Evolutionary conservation across 108 stramenopile genomes (phyloP).

Genomic region (Cyclostephanos invisitatus): DNA sequence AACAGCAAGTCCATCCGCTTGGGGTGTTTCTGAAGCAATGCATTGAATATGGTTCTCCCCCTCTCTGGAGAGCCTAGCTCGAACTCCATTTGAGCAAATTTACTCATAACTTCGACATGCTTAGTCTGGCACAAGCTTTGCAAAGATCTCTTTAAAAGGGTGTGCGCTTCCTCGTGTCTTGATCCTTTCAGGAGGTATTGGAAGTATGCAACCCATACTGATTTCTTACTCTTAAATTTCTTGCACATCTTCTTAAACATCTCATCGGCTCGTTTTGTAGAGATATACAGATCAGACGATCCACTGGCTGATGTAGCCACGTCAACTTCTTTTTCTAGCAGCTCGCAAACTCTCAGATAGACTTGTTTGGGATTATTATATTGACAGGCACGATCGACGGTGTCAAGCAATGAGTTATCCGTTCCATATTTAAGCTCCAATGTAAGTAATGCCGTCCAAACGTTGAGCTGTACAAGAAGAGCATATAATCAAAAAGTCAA

Average conservation of each 20-base stretch:
- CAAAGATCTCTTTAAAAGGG: slow-evolving; percentile 82
- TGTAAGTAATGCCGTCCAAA: slow-evolving; percentile 94
- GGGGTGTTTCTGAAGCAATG: slow-evolving; percentile 79
- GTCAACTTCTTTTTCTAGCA: slow-evolving; percentile 74
- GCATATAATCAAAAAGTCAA: not conserved
- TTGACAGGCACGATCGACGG: slow-evolving; percentile 83
- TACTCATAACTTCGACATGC: slow-evolving; percentile 88
- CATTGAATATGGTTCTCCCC: slow-evolving; percentile 91
- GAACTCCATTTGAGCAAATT: slow-evolving; percentile 93
- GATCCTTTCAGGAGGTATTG: slow-evolving; percentile 68
- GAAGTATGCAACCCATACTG: slow-evolving; percentile 90
- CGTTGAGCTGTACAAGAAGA: slow-evolving; percentile 66
- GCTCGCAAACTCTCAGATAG: slow-evolving; percentile 85
- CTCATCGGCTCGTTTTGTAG: slow-evolving; percentile 58
- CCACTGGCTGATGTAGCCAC: slow-evolving; percentile 38
- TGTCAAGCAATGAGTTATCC: slow-evolving; percentile 62
- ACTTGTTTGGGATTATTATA: slow-evolving; percentile 93
- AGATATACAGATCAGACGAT: slow-evolving; percentile 29
- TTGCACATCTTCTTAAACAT: slow-evolving; percentile 85
- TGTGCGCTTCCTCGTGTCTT: slow-evolving; percentile 83
- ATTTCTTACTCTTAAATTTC: slow-evolving; percentile 89
- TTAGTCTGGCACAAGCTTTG: slow-evolving; percentile 86
- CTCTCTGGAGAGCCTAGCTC: slow-evolving; percentile 86
- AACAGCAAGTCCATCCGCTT: slow-evolving; percentile 94
- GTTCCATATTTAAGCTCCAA: slow-evolving; percentile 93